Percentiles rank a stretch among this genome's conserved stretches.
phyloP scores from a whole-genome alignment of 1,139 yeast species.

The Lodderomyces margitis region DNA sequence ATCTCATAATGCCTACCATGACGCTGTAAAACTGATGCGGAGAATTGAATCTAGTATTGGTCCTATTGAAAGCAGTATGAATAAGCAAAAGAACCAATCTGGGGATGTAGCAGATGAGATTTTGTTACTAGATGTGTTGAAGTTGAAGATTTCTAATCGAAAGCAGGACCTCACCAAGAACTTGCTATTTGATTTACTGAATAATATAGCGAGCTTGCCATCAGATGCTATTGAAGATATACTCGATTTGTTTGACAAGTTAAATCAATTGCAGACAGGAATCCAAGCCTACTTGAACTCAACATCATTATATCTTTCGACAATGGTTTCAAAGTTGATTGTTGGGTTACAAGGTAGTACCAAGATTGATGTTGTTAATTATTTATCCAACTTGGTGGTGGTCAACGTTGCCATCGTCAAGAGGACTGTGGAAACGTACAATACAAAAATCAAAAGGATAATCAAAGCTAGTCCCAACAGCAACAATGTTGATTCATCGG shows the following conservation, averaged over 20 bases:
- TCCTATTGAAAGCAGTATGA: slow-evolving; percentile 21
- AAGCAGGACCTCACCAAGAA: slow-evolving; percentile 39
- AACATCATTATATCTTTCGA: slow-evolving; percentile 32
- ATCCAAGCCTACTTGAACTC: slow-evolving; percentile 37
- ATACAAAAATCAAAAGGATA: slow-evolving; percentile 34
- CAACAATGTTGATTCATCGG: slow-evolving; percentile 38
- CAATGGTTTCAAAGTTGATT: slow-evolving; percentile 36
- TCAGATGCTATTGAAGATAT: slow-evolving; percentile 34
- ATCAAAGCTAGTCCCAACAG: slow-evolving; percentile 18
- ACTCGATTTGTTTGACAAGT: slow-evolving; percentile 35
- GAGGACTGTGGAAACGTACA: slow-evolving; percentile 35
- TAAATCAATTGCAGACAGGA: slow-evolving; percentile 40
- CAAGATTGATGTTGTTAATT: slow-evolving; percentile 44
- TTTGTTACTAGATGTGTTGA: slow-evolving; percentile 42
- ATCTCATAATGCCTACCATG: slow-evolving; percentile 57
- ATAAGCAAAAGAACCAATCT: slow-evolving; percentile 17
- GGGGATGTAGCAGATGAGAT: slow-evolving; percentile 25
- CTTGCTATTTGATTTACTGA: slow-evolving; percentile 37
- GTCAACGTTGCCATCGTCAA: slow-evolving; percentile 40
- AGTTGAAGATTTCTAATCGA: slow-evolving; percentile 37
- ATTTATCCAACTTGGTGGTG: slow-evolving; percentile 43
- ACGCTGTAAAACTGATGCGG: slow-evolving; percentile 52
- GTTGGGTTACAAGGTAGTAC: slow-evolving; percentile 47
- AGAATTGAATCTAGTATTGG: slow-evolving; percentile 39
- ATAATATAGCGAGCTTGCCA: slow-evolving; percentile 32